phyloP scores from a whole-genome alignment of 169 alveolate species.

The Ichthyophthirius multifiliis region DNA sequence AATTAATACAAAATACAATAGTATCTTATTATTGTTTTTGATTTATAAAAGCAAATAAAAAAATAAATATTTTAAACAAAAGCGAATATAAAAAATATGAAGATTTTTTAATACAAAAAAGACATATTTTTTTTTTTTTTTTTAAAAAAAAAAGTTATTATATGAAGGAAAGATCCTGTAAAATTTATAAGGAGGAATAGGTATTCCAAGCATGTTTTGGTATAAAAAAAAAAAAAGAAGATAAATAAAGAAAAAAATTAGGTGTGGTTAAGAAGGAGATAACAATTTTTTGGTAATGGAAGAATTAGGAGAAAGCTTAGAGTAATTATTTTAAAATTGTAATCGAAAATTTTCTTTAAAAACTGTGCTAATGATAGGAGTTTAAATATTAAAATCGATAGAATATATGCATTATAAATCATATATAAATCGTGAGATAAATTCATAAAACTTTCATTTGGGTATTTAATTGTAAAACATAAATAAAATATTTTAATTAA shows the following conservation, averaged over 20 bases:
- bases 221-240: no score
- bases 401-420: conserved; percentile 44
- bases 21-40: no score
- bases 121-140: no score
- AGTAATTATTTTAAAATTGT: neutral
- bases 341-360: conserved; percentile 33
- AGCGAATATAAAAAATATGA: no score
- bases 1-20: no score
- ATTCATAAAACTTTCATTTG: conserved; percentile 56
- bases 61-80: no score
- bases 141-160: conserved; percentile 33
- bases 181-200: conserved; percentile 65
- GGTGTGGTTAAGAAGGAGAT: no score
- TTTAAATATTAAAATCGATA: conserved; percentile 42
- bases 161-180: conserved; percentile 73
- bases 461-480: conserved; percentile 50
- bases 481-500: conserved; percentile 39
- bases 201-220: conserved; percentile 49
- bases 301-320: conserved; percentile 16
- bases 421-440: conserved; percentile 55
- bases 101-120: no score
- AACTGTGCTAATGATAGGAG: conserved; percentile 35
- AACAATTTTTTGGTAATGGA: conserved; percentile 3
- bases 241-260: no score
- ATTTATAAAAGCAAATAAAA: no score